A percentile compares a stretch with the other conserved stretches of the same genome.
Evolutionary conservation across 345 rosid genomes (phyloP).

Genomic region (Dimocarpus longan): DNA sequence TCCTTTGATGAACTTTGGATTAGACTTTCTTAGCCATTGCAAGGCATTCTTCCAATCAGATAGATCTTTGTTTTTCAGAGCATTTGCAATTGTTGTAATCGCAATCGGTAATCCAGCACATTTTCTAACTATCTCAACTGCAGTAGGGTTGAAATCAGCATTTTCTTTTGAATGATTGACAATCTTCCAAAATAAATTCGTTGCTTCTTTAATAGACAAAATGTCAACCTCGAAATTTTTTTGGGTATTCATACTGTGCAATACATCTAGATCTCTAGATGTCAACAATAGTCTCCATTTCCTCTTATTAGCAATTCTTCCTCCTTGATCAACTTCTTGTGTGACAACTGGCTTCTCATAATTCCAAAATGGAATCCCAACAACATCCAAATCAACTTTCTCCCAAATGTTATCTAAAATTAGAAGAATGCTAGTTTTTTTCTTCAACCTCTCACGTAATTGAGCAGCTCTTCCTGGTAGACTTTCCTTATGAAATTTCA

Average conservation of each 20-base stretch:
- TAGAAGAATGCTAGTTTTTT: background rate
- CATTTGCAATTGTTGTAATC: slow-evolving; percentile 16
- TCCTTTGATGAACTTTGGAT: background rate
- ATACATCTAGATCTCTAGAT: slow-evolving; percentile 10
- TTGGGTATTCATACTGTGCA: slow-evolving; percentile 11
- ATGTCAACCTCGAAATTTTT: background rate
- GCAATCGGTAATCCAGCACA: slow-evolving; percentile 29
- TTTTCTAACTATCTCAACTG: background rate
- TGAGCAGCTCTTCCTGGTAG: background rate
- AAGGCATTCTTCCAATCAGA: slow-evolving; percentile 9
- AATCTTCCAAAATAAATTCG: background rate
- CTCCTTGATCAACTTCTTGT: background rate
- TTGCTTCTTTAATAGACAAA: slow-evolving; percentile 9
- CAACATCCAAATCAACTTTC: background rate
- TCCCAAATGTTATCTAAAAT: slow-evolving; percentile 8
- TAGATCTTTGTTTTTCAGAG: background rate
- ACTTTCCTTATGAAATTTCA: slow-evolving; percentile 2
- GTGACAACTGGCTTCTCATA: background rate
- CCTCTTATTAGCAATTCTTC: background rate
- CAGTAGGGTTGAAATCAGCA: background rate
- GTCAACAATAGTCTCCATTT: slow-evolving; percentile 36
- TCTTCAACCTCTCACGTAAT: background rate
- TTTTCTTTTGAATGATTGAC: background rate
- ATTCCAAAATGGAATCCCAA: slow-evolving; percentile 1
- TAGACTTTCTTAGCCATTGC: background rate